These are phyloP conservation scores for Colletotrichum neosansevieriae DNA, from an alignment of 2,329 filamentous ascomycete genomes.

Conservation along the genomic window DNA sequence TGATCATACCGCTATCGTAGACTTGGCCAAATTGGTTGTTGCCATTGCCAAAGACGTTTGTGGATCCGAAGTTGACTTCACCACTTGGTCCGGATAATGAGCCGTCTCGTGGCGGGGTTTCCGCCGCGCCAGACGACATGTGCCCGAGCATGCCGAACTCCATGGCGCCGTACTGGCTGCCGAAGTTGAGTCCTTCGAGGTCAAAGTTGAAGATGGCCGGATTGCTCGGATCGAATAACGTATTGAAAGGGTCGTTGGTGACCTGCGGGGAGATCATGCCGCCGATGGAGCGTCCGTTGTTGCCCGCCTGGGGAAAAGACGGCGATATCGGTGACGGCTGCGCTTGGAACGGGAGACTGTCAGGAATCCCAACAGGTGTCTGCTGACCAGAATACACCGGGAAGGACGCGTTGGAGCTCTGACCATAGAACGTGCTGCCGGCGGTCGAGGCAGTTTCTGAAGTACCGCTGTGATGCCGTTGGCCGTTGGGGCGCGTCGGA, in stretches of 20 bases:
- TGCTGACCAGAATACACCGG: slow-evolving; percentile 64
- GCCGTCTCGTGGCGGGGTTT: slow-evolving; percentile 77
- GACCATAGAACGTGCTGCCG: slow-evolving; percentile 61
- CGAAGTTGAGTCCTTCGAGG: slow-evolving; percentile 92
- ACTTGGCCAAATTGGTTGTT: slow-evolving; percentile 62
- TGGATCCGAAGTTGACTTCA: slow-evolving; percentile 55
- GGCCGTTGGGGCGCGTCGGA: slow-evolving; percentile 55
- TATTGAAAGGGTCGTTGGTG: slow-evolving; percentile 64
- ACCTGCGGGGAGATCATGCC: slow-evolving; percentile 63
- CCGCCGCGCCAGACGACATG: slow-evolving; percentile 92
- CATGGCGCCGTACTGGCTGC: slow-evolving; percentile 93
- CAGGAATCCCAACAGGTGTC: slow-evolving; percentile 60
- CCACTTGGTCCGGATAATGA: slow-evolving; percentile 56
- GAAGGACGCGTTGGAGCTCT: slow-evolving; percentile 60
- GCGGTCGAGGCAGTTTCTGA: slow-evolving; percentile 58
- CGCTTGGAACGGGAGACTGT: slow-evolving; percentile 67
- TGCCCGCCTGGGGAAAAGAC: slow-evolving; percentile 70
- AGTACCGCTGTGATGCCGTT: slow-evolving; percentile 51
- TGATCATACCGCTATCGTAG: slow-evolving; percentile 64
- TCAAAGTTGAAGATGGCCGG: slow-evolving; percentile 96
- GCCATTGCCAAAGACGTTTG: slow-evolving; percentile 65
- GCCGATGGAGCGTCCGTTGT: slow-evolving; percentile 49
- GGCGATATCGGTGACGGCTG: slow-evolving; percentile 82
- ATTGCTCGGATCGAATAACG: slow-evolving; percentile 90
- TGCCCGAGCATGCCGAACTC: slow-evolving; percentile 97